These are phyloP conservation scores for Vaccinium corymbosum DNA, from an alignment of 148 eudicot genomes.

Conservation along the genomic window DNA sequence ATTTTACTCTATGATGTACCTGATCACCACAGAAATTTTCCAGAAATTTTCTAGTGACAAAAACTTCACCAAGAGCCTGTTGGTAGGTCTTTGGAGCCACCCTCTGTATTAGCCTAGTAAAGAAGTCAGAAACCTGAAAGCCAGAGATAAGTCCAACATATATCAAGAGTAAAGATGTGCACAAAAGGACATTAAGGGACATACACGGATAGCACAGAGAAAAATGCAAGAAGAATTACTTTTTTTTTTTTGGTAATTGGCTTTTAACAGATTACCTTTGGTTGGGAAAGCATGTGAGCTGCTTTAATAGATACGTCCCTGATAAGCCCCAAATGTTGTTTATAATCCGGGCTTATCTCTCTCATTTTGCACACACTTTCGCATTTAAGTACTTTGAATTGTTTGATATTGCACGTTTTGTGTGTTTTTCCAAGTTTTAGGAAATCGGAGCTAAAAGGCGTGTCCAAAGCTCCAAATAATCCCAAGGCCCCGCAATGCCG, in stretches of 20 bases:
- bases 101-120: constrained; percentile 82
- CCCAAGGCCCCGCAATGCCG: no score
- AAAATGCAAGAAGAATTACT: neutral
- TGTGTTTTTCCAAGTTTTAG: no score
- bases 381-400: no score
- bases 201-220: neutral
- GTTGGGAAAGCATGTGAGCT: constrained; percentile 74
- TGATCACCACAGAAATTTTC: constrained; percentile 96
- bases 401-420: no score
- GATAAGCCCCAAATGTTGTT: no score
- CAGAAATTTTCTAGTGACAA: constrained; percentile 80
- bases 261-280: constrained; percentile 51
- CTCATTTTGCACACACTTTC: no score
- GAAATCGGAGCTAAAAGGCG: no score
- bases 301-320: constrained; percentile 85
- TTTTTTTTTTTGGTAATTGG: neutral
- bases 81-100: constrained; percentile 93
- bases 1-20: constrained; percentile 31
- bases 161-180: neutral
- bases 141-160: neutral
- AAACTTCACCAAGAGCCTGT: constrained; percentile 87
- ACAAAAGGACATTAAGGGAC: neutral
- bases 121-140: constrained; percentile 71
- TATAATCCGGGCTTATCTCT: no score
- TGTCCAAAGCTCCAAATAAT: no score